Base-by-base conservation (phyloP, 306 rosid genomes). In the Sechiopsis laciniata region DNA sequence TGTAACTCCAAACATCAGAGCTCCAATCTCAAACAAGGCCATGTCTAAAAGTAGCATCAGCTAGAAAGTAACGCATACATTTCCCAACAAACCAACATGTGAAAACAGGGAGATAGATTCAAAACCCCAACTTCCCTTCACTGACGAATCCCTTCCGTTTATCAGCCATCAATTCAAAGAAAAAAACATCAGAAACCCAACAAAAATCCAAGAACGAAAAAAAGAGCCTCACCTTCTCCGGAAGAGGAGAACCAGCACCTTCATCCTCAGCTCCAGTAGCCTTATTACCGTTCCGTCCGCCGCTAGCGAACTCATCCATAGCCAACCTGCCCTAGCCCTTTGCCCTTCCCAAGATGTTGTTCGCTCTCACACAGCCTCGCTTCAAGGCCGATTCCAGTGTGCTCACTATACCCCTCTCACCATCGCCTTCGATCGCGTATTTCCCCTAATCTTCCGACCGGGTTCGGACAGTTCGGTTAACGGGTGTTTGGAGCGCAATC, bases 271-370 rank as follows among this genome's bases (percentile, higher is more conserved):
- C 87, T 5, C 10, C 90, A 0, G 82, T 86, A 37, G 77, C 93
- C 84, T 88, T 93, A 56, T 84, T 95, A 8, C 82, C 90, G 57
- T 89, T 92, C 53, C 83, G 84, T 42, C 91, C 98, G 37, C 95
- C 96, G 45, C 96, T 88, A 71, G 87, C 93, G 51, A 63, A 78
- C 75, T 83, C 96, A 75, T 93, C 96, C 98, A 93, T 93, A 11
- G 62, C 84, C 77, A 55, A 67, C 37, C 54, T 7, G 63, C 69
- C 8, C 8, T 52, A 78, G 22, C 42, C 59, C 78, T 72, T 76
- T 55, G 24, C 55, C 66, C 53, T 73, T 78, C 73, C 74, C 71
- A 76, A 72, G 80, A 74, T 77, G 79, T 72, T 62, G 55, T 66
- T 73, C 35, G 22, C 37, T 55, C 72, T 57, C 52, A 55, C 29